phyloP scores from a whole-genome alignment of 2,329 filamentous ascomycete species.

The Mycosphaerella arachidis region DNA sequence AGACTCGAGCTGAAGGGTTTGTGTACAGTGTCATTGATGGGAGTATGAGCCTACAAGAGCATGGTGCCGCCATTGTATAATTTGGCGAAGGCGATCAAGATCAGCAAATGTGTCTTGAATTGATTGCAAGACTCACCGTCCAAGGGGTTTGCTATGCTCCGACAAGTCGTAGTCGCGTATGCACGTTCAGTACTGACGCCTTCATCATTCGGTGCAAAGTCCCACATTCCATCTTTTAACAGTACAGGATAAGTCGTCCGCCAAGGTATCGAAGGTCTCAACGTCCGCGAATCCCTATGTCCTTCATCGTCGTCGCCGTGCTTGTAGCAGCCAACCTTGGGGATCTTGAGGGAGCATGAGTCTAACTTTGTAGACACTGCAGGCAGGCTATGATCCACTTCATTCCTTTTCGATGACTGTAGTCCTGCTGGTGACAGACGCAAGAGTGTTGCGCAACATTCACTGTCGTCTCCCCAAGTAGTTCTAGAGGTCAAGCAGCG shows the following conservation, averaged over 20 bases:
- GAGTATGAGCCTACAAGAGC: too few species aligned
- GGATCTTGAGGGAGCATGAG: neutral
- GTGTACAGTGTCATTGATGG: too few species aligned
- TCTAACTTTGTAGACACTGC: neutral
- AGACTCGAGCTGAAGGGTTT: too few species aligned
- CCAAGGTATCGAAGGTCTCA: neutral
- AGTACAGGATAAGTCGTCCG: neutral
- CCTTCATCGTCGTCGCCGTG: neutral
- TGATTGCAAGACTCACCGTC: too few species aligned
- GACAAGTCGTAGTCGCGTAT: too few species aligned
- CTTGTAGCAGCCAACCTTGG: neutral
- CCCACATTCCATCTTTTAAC: neutral
- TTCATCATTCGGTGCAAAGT: neutral
- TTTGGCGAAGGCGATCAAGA: too few species aligned
- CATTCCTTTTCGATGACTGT: neutral
- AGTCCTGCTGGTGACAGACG: too few species aligned
- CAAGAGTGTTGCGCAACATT: too few species aligned
- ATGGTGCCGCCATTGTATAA: too few species aligned
- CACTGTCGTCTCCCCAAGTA: neutral
- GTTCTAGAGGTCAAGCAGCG: neutral
- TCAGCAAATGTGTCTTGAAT: too few species aligned
- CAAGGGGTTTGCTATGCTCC: too few species aligned
- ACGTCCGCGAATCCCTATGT: neutral
- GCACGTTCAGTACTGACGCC: neutral
- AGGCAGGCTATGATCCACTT: neutral